Evolutionary conservation across 345 rosid species (phyloP), one percentile per base, ranked within the genome.

Genomic region (Eutrema yunnanense): DNA sequence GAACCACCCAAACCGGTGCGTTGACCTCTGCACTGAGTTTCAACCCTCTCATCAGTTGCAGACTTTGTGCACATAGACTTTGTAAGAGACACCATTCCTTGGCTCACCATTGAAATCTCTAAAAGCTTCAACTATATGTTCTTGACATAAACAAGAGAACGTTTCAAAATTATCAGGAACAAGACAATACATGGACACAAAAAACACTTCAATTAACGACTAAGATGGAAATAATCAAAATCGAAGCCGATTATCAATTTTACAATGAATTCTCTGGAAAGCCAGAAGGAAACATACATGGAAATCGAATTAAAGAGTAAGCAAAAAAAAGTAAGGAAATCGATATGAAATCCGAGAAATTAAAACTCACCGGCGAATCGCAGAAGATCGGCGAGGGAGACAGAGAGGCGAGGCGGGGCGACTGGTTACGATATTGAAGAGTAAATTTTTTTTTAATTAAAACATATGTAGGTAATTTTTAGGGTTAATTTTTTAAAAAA

Each of bases 21-120:
- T 64, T 84, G 16, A 94, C 82, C 81, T 94, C 96, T 33, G 82
- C 77, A 42, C 92, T 91, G 0, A 89, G 87, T 75, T 85, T 94
- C 76, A 94, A 79, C 6, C 97, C 92, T 73, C 97, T 83, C 97
- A 94, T 89, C 65, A 91, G 74, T 67, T 91, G 98, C 76, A 91
- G 33, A 37, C 42, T 67, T 48, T 32, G 78, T 60, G 32, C 81
- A 80, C 41, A 82, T 76, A 75, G 81, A 63, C 77, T 71, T 82
- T 10, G 69, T 74, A 5, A 82, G 70, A 34, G 82, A 83, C 14
- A 74, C 81, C 91, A 91, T 91, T 47, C 72, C 84, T 80, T 62
- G 77, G 60, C 71, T 65, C 78, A 76, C 77, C 74, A 74, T 22
- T 52, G 74, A 83, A 37, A 33, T 40, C 60, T 62, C 47, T 43